These are phyloP conservation scores for Podila epigama DNA, from an alignment of 192 early-diverging fungal genomes.

Conservation along the genomic window DNA sequence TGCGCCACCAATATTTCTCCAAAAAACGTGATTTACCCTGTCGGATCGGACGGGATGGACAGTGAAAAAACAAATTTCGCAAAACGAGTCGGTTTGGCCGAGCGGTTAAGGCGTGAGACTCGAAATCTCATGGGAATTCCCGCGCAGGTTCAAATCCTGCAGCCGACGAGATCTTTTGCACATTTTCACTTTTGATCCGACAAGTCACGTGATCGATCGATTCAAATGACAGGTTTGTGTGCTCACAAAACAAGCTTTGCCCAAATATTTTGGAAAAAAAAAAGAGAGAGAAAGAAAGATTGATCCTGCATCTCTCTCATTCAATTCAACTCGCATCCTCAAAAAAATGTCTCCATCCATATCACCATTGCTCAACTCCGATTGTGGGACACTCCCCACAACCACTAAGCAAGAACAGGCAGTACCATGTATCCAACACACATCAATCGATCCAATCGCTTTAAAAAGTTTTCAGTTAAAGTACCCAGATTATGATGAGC, in stretches of 20 bases:
- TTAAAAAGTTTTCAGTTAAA: constrained; percentile 6
- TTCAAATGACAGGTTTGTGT: too few species aligned
- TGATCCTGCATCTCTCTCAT: neutral
- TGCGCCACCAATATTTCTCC: too few species aligned
- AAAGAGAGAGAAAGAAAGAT: too few species aligned
- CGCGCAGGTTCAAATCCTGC: constrained; percentile 67
- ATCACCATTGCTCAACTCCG: neutral
- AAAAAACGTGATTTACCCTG: too few species aligned
- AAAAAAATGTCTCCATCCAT: neutral
- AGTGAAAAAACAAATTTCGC: too few species aligned
- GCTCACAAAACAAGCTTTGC: too few species aligned
- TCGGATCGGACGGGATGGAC: too few species aligned
- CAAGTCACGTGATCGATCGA: too few species aligned
- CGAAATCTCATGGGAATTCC: constrained; percentile 60
- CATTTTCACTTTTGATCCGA: neutral
- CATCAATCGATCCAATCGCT: neutral
- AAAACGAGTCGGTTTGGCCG: constrained; percentile 50
- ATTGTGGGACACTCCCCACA: neutral
- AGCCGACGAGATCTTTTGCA: constrained; percentile 44
- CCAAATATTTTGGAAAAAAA: too few species aligned
- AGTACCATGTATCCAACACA: neutral
- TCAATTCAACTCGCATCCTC: neutral
- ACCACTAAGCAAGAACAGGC: neutral
- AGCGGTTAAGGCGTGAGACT: constrained; percentile 63
- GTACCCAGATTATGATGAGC: constrained; percentile 36